Conservation (phyloP, 148 eudicot species). For the Nepenthes gracilis region DNA sequence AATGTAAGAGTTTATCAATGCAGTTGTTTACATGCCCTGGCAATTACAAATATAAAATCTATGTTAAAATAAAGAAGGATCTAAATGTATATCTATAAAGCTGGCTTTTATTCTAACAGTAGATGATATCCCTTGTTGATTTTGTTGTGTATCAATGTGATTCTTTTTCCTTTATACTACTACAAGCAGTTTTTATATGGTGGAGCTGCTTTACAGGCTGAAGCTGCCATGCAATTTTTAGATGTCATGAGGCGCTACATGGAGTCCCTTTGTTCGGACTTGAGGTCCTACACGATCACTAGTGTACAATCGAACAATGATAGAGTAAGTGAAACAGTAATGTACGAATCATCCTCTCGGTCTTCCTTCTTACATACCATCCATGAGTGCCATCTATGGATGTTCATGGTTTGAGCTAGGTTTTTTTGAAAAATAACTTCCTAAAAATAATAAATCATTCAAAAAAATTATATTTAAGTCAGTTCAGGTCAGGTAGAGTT, state of each 20-base stretch:
- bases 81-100: no score
- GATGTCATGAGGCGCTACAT: constrained; percentile 55
- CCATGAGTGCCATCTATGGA: background rate
- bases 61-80: no score
- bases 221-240: constrained; percentile 62
- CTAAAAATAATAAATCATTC: no score
- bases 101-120: no score
- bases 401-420: background rate
- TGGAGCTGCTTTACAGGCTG: constrained; percentile 41
- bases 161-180: background rate
- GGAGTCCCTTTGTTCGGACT: constrained; percentile 74
- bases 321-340: constrained; percentile 40
- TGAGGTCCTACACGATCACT: constrained; percentile 81
- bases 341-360: background rate
- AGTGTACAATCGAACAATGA: constrained; percentile 83
- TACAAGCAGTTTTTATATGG: background rate
- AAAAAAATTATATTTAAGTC: no score
- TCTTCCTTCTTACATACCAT: background rate
- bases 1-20: no score
- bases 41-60: no score
- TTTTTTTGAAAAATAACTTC: no score
- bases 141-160: background rate
- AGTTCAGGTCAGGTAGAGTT: no score
- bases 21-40: no score
- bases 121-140: no score